Evolutionary conservation across 2,329 filamentous ascomycete species (phyloP).

Genomic region (Aspergillus glaucus): DNA sequence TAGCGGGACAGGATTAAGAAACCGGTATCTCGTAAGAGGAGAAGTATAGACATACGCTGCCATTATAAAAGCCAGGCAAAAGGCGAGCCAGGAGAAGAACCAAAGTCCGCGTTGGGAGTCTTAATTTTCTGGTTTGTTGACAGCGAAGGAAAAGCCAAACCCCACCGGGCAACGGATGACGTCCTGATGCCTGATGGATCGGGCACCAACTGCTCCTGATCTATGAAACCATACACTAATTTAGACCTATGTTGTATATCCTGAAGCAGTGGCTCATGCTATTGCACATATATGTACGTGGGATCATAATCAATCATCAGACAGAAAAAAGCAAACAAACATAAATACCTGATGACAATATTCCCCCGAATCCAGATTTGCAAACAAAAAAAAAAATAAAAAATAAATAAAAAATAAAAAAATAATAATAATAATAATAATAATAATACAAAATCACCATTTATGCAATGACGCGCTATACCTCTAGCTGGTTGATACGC

Average conservation of each 20-base stretch:
- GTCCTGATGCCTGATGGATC: constrained; percentile 16
- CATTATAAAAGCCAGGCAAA: constrained; percentile 19
- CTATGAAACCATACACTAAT: neutral
- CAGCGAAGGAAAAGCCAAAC: constrained; percentile 17
- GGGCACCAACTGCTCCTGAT: neutral
- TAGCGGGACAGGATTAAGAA: neutral
- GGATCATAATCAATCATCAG: constrained; percentile 3
- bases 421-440: neutral
- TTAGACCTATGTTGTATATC: neutral
- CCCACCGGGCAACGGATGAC: constrained; percentile 30
- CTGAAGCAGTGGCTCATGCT: constrained; percentile 2
- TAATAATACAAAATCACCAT: neutral
- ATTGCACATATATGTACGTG: constrained; percentile 17
- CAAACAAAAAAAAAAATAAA: neutral
- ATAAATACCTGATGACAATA: neutral
- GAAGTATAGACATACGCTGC: constrained; percentile 26
- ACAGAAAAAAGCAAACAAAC: constrained; percentile 2
- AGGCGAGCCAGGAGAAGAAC: constrained; percentile 6
- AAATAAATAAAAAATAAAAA: neutral
- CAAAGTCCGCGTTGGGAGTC: constrained; percentile 3
- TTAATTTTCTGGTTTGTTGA: constrained; percentile 21
- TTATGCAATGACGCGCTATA: constrained; percentile 4
- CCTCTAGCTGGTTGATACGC: constrained; percentile 36
- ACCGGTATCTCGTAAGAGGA: neutral
- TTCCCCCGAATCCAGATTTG: neutral